Evolutionary conservation across 2,329 filamentous ascomycete genomes (phyloP).

Genomic region (Calonectria ilicicola): DNA sequence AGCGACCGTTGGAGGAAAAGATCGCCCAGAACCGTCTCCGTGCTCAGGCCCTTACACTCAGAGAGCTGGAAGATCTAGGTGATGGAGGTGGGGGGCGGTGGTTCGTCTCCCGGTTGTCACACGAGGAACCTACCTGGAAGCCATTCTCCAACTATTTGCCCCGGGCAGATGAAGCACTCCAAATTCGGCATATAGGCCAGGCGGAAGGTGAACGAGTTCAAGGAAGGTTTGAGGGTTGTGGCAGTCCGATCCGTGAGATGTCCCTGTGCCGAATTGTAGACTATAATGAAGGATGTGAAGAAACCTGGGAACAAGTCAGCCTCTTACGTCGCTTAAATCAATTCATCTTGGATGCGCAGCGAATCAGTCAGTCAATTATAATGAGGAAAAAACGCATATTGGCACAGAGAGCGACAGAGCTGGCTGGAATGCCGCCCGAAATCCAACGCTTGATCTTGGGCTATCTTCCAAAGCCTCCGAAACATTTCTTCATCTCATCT

Average conservation of each 20-base stretch:
- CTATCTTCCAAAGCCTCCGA: neutral
- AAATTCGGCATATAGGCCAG: neutral
- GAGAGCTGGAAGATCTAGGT: neutral
- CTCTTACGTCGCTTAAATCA: neutral
- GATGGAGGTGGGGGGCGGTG: neutral
- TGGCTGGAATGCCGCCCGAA: neutral
- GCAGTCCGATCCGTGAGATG: neutral
- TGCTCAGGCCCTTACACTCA: neutral
- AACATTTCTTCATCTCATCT: neutral
- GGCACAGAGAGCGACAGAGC: neutral
- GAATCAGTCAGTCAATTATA: neutral
- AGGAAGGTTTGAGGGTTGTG: neutral
- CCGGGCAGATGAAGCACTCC: neutral
- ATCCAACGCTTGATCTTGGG: neutral
- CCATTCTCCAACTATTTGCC: neutral
- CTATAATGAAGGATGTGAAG: neutral
- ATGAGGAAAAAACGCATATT: neutral
- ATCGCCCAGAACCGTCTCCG: neutral
- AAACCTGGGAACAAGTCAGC: neutral
- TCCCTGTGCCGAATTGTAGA: neutral
- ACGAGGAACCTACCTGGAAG: neutral
- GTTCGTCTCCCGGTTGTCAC: neutral
- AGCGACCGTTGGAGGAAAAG: neutral
- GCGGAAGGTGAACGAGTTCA: neutral
- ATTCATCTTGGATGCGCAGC: slow-evolving; percentile 6